These are phyloP conservation scores for Clavispora santaluciae DNA, from an alignment of 805 yeast species.

Conservation along the genomic window DNA sequence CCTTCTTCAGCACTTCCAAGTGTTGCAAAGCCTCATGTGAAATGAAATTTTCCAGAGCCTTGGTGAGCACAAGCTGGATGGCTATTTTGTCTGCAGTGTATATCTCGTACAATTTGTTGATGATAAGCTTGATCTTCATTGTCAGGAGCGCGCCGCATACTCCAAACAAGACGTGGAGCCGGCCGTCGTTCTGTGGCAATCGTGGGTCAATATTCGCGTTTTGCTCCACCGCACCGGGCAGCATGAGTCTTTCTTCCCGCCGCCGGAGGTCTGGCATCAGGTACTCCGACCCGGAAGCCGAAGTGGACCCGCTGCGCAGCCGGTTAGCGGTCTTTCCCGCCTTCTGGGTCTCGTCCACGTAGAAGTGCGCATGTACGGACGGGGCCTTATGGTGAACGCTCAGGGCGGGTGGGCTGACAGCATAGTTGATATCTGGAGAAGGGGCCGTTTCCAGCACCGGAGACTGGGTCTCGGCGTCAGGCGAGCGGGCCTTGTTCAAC, in stretches of 20 bases:
- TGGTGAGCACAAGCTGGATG: slow-evolving; percentile 51
- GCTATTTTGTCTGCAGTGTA: slow-evolving; percentile 46
- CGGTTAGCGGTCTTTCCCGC: slow-evolving; percentile 30
- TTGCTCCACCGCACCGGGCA: slow-evolving; percentile 29
- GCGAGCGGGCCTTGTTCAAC: background rate
- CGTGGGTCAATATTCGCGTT: slow-evolving; percentile 55
- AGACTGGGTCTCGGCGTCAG: background rate
- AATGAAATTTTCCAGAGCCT: slow-evolving; percentile 49
- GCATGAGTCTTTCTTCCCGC: slow-evolving; percentile 13
- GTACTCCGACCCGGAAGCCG: slow-evolving; percentile 24
- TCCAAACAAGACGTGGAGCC: slow-evolving; percentile 50
- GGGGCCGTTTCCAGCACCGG: slow-evolving; percentile 2
- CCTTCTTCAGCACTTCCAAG: slow-evolving; percentile 36
- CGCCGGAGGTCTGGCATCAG: slow-evolving; percentile 10
- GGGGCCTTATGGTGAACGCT: slow-evolving; percentile 47
- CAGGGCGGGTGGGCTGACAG: slow-evolving; percentile 26
- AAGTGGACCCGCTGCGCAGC: slow-evolving; percentile 37
- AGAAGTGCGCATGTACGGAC: slow-evolving; percentile 76
- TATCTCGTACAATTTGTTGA: slow-evolving; percentile 47
- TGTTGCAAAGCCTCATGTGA: slow-evolving; percentile 39
- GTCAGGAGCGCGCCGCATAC: slow-evolving; percentile 56
- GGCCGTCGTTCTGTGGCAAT: slow-evolving; percentile 57
- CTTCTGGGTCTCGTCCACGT: slow-evolving; percentile 62
- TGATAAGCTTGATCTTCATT: slow-evolving; percentile 48
- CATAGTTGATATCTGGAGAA: slow-evolving; percentile 20